Evolutionary conservation across 768 basidiomycete genomes (phyloP), one percentile per base, ranked within the genome.

Genomic region (Tylopilus sp.): DNA sequence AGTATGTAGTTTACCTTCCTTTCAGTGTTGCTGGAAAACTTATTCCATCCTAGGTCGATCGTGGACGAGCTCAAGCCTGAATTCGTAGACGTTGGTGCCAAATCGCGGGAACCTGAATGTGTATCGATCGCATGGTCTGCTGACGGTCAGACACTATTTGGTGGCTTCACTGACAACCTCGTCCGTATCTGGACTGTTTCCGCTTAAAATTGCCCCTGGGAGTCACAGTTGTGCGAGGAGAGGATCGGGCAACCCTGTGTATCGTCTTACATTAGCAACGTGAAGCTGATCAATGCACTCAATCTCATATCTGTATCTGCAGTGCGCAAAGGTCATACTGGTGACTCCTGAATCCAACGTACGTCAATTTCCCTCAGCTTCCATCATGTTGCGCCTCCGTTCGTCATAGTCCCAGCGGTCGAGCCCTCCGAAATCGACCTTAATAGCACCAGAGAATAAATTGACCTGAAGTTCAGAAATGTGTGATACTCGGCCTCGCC

Each of bases 1-100:
- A 98, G 93, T 92, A 63, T 69, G 92, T 86, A 17, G 12, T 4
- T 44, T 17, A 19, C 13, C 13, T 44, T 17, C 40, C 16, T 6
- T n/a, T 24, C 50, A 11, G 16, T 54, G 28, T 43, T 43, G 41
- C n/a, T 31, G 59, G 26, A 22, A 40, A 43, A 31, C 36, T 38
- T 31, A 3, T 48, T 14, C 34, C 16, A 16, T 36, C 19, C 13
- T 50, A 94, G 92, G 74, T 95, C 92, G 21, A 97, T 98, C 68
- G 97, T 99, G 54, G 97, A 98, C 64, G 96, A 98, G 77, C 92
- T 98, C 79, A 93, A 90, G 78, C 93, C 96, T 56, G 89, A 95
- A 65, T 95, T 92, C 72, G 81, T 83, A 57, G 88, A 92, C 63
- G 82, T 86, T 54, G 74, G 81, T 48, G 80, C 80, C 60, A 83